Percentiles rank a stretch among this genome's conserved stretches.
phyloP scores from a whole-genome alignment of 345 rosid genomes.

The Gossypium stocksii region DNA sequence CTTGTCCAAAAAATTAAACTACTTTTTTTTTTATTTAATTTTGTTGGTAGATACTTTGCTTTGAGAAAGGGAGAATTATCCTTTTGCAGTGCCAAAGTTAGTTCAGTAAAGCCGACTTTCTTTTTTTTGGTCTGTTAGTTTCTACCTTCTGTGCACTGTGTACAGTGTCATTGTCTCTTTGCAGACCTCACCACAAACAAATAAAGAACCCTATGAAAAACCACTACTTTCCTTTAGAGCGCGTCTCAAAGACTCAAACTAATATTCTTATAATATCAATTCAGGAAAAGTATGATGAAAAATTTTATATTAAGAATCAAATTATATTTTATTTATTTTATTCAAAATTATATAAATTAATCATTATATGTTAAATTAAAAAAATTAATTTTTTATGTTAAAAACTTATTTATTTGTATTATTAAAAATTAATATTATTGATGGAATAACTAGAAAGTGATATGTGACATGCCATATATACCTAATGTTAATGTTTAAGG shows the following conservation, averaged over 20 bases:
- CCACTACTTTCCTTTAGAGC: not conserved
- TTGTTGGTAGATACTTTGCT: not conserved
- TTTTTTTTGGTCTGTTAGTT: not conserved
- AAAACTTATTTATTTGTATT: no score
- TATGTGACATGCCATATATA: no score
- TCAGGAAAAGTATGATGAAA: fast-evolving
- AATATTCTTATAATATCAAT: not conserved
- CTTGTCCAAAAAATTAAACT: not conserved
- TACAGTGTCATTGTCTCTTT: not conserved
- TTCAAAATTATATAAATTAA: no score
- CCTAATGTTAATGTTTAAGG: fast-evolving
- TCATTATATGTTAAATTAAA: no score
- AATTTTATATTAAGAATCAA: no score
- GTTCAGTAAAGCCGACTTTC: constrained; percentile 8
- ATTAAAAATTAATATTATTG: no score
- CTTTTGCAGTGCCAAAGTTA: constrained; percentile 11
- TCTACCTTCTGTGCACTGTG: constrained; percentile 3
- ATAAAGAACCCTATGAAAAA: not conserved
- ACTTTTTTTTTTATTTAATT: not conserved
- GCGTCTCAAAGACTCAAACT: not conserved
- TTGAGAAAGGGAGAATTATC: not conserved
- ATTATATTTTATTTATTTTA: no score
- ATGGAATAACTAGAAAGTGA: no score
- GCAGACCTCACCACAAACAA: not conserved
- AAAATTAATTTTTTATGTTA: no score